phyloP scores from a whole-genome alignment of 768 basidiomycete species.

The Pilatotrama ljubarskyi region DNA sequence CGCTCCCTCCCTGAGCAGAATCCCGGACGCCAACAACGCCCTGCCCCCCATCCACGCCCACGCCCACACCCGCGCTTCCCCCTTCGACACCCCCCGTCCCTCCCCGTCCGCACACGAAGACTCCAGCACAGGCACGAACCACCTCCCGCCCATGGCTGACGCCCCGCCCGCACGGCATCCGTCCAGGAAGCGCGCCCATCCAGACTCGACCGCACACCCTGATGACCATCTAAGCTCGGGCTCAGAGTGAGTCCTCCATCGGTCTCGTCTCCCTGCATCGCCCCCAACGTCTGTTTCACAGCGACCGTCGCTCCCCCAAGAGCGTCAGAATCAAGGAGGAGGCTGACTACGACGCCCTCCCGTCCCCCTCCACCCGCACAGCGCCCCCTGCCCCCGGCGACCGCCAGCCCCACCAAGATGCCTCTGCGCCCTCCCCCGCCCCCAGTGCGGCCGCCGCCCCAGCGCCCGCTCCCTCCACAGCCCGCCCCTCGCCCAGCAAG shows the following conservation, averaged over 20 bases:
- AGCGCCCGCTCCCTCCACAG: constrained; percentile 43
- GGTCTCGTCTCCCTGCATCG: constrained; percentile 2
- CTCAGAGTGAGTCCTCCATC: constrained; percentile 45
- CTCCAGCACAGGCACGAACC: no score
- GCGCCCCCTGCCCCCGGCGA: constrained; percentile 15
- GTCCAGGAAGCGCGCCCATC: constrained; percentile 31
- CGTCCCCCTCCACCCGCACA: constrained; percentile 34
- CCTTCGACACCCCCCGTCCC: constrained; percentile 22
- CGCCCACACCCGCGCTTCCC: constrained; percentile 38
- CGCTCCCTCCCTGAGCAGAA: constrained; percentile 51
- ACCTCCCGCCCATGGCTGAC: constrained; percentile 19
- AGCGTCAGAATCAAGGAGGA: constrained; percentile 63
- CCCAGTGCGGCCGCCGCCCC: constrained; percentile 2
- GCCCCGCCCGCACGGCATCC: constrained; percentile 22
- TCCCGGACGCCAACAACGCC: constrained; percentile 50
- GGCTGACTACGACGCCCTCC: constrained; percentile 49
- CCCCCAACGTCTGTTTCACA: constrained; percentile 25
- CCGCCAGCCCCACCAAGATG: neutral
- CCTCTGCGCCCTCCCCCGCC: neutral
- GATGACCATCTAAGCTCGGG: constrained; percentile 40
- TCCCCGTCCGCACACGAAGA: constrained; percentile 23
- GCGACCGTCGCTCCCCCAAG: constrained; percentile 46
- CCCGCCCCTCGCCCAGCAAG: constrained; percentile 49
- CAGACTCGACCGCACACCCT: constrained; percentile 22
- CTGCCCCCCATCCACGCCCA: constrained; percentile 62